Evolutionary conservation across 1,139 yeast genomes (phyloP).

Genomic region (Candida sp.): DNA sequence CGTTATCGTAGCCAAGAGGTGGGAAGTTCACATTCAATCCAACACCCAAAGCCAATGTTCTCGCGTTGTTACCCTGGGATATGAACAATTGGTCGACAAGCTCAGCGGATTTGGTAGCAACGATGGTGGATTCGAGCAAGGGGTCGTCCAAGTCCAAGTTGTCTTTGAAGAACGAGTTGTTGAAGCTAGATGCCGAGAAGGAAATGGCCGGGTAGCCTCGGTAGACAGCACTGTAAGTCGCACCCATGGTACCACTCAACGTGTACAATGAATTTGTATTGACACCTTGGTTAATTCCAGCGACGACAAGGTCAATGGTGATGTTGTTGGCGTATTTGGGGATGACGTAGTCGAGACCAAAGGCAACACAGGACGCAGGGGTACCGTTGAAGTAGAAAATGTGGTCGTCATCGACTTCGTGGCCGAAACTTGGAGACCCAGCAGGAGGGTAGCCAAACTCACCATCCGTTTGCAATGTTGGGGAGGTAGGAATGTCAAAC

Average conservation of each 20-base stretch:
- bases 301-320: conserved; percentile 41
- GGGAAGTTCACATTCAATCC: conserved; percentile 50
- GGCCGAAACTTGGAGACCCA: conserved; percentile 54
- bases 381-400: conserved; percentile 57
- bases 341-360: conserved; percentile 44
- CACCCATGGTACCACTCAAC: conserved; percentile 51
- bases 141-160: conserved; percentile 33
- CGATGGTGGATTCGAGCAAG: conserved; percentile 38
- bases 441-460: conserved; percentile 44
- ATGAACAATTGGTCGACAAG: conserved; percentile 36
- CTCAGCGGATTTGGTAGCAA: conserved; percentile 33
- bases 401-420: conserved; percentile 43
- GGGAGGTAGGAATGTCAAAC: conserved; percentile 48
- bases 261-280: conserved; percentile 40
- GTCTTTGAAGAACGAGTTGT: conserved; percentile 48
- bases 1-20: conserved; percentile 37
- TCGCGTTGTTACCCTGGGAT: conserved; percentile 31
- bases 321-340: conserved; percentile 42
- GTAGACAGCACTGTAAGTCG: conserved; percentile 46
- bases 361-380: conserved; percentile 49
- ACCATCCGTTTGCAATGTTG: conserved; percentile 44
- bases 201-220: conserved; percentile 49
- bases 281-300: conserved; percentile 51
- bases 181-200: conserved; percentile 46
- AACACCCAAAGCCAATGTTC: conserved; percentile 43